A percentile compares a stretch with the other conserved stretches of the same genome.
These are phyloP conservation scores for Hylodesmum podocarpum DNA, from an alignment of 306 rosid species.

Conservation along the genomic window DNA sequence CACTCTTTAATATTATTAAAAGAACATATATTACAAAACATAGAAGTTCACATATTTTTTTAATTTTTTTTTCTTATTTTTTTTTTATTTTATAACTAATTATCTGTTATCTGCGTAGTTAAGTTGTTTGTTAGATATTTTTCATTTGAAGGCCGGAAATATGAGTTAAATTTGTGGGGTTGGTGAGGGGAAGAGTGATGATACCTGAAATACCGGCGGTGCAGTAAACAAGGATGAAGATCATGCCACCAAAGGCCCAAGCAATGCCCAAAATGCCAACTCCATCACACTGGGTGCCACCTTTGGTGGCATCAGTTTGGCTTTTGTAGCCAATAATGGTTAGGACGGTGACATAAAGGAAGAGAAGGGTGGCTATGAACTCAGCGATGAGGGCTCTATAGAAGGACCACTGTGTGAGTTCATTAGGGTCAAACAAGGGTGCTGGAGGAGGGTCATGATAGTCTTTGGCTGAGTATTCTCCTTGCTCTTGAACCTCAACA, in stretches of 20 bases:
- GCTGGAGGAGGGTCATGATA: constrained; percentile 93
- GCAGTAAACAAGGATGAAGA: constrained; percentile 95
- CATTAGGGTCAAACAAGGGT: constrained; percentile 67
- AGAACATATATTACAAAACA: too few relatives aligned
- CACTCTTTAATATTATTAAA: too few relatives aligned
- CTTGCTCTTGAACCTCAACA: constrained; percentile 63
- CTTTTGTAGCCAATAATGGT: constrained; percentile 78
- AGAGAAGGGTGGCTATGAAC: constrained; percentile 88
- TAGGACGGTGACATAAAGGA: constrained; percentile 78
- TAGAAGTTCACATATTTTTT: too few relatives aligned
- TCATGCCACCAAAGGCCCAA: constrained; percentile 99
- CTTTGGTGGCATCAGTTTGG: not conserved
- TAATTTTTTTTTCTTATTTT: too few relatives aligned
- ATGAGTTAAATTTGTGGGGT: too few relatives aligned
- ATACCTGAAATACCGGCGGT: constrained; percentile 82
- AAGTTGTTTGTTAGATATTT: too few relatives aligned
- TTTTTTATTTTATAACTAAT: too few relatives aligned
- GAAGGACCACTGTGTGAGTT: constrained; percentile 77
- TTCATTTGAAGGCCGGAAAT: too few relatives aligned
- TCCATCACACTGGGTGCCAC: constrained; percentile 53
- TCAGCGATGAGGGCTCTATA: constrained; percentile 86
- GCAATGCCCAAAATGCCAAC: constrained; percentile 92
- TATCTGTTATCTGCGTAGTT: too few relatives aligned
- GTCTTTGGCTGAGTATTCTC: constrained; percentile 73
- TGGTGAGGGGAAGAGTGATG: too few relatives aligned